Base-by-base conservation (phyloP, 306 rosid species). In the Coriaria nepalensis region DNA sequence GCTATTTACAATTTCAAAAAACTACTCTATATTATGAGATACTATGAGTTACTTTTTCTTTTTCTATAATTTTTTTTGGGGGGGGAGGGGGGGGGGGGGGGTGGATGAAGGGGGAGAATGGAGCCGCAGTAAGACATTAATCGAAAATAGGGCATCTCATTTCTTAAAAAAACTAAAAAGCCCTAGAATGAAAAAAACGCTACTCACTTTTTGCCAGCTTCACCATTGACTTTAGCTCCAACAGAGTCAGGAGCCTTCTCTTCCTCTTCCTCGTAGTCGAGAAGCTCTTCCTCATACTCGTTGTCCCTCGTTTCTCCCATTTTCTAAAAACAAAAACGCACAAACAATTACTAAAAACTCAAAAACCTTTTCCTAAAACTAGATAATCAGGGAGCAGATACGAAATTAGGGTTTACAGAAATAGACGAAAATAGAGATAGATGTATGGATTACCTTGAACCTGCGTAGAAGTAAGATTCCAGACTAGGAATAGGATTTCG, bases 241-340 rank as follows among this genome's bases (percentile, higher is more conserved):
- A 59, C 70, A 5, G 95, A 76, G 56, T 81, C 93, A n/a, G 74
- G 95, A 9, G 83, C 93, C 62, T 84, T 81, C 57, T 85, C 97
- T 12, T 88, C 97, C 43, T 88, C 97, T 61, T 88, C 97, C 38
- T 88, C 97, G 62, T 88, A 88, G 61, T 88, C 95, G 12, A 88
- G 80, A 67, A 88, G 93, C 90, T 88, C 97, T 64, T 88, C 95
- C 63, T 88, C 97, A 56, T 83, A 88, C 53, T 88, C 97, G 55
- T 65, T 66, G 50, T 76, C 97, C 72, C 72, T 88, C 8, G 88
- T 74, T 66, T 84, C 95, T 62, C 82, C 97, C 96, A 88, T 88
- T 9, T 63, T 62, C 93, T 78, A 62, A 64, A 55, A 14, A 49
- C 0, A 20, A 55, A 13, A n/a, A 60, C 42, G 35, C 44, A 7